Percentiles rank a stretch among this genome's conserved stretches.
These are phyloP conservation scores for Glaciozyma antarctica DNA, from an alignment of 768 basidiomycete species.

Conservation along the genomic window DNA sequence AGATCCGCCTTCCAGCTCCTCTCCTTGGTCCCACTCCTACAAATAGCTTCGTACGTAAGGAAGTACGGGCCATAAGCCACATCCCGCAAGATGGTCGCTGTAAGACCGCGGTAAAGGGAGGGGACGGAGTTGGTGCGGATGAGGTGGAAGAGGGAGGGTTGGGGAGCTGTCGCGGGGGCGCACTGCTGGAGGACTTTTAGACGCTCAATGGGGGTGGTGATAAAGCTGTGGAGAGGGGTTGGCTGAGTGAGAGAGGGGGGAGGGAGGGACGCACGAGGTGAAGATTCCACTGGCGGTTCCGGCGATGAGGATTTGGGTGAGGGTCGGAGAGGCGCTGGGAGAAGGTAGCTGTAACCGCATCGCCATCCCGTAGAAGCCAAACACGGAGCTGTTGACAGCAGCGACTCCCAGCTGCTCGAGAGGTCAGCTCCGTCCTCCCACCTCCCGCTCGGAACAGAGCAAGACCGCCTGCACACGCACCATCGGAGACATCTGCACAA, in stretches of 20 bases:
- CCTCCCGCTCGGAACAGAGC: neutral
- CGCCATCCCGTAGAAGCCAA: conserved; percentile 71
- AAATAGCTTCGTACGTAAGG: conserved; percentile 45
- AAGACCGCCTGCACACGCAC: neutral
- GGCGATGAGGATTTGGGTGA: conserved; percentile 64
- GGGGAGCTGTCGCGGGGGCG: conserved; percentile 32
- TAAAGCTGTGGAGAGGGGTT: conserved; percentile 43
- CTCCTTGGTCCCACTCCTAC: conserved; percentile 21
- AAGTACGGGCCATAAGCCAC: conserved; percentile 81
- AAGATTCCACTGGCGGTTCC: conserved; percentile 71
- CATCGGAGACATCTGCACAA: neutral
- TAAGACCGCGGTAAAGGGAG: conserved; percentile 60
- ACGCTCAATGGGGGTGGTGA: conserved; percentile 76
- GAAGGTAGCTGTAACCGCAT: conserved; percentile 56
- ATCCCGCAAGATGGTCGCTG: conserved; percentile 66
- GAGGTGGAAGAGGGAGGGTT: conserved; percentile 11
- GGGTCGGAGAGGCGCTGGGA: conserved; percentile 49
- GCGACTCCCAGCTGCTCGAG: conserved; percentile 54
- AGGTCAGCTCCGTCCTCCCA: neutral
- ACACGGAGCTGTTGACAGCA: conserved; percentile 74
- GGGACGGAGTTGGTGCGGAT: conserved; percentile 3
- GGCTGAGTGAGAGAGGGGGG: neutral
- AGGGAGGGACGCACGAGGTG: conserved; percentile 54
- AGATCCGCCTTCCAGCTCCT: conserved; percentile 11
- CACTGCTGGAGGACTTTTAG: conserved; percentile 77